Evolutionary conservation across 352 stramenopile genomes (phyloP), one percentile per base, ranked within the genome.

Genomic region (Phytophthora boehmeriae): DNA sequence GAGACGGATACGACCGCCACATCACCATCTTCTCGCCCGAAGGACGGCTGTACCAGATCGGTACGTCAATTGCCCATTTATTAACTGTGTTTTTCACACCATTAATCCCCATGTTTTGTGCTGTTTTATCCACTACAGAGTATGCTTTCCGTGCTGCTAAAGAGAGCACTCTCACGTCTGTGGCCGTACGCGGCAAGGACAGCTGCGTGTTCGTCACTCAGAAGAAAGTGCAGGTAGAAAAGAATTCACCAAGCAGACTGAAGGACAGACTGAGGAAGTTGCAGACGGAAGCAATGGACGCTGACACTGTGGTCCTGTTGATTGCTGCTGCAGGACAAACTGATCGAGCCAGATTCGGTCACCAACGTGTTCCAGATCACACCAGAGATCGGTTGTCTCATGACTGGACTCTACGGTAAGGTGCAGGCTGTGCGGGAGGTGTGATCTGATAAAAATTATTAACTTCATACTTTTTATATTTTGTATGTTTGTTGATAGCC

Each of bases 11-110:
- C 75, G 89, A 97, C 64, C 83, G 89, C 68, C 82, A 96, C 75
- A 94, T 99, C 75, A 99, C 97, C 43, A 99, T 99, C 74, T 99
- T 99, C 79, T 99, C 95, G 56, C 97, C 98, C 9, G 96, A 99
- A 73, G 98, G 98, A 39, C 88, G 97, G 20, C 88, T 99, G 42
- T 99, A 99, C 76, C 98, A 99, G 85, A 98, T 98, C 63, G 88
- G 88, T 96, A 47, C 52, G 79, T 75, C 16, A 48, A 19, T 48
- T 0, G 20, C 8, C 0, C 27, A 14, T 25, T 11, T 4, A 16
- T 28, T 16, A 19, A 41, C 11, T 19, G n/a, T 30, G 8, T 41
- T 6, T n/a, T 10, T 28, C 13, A 27, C 27, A 11, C 22, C 14
- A 51, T 8, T 23, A 36, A 51, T 9, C 13, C 5, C 20, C 16